Conservation (phyloP, 495 filamentous ascomycete genomes). For the Aspergillus affinis region DNA sequence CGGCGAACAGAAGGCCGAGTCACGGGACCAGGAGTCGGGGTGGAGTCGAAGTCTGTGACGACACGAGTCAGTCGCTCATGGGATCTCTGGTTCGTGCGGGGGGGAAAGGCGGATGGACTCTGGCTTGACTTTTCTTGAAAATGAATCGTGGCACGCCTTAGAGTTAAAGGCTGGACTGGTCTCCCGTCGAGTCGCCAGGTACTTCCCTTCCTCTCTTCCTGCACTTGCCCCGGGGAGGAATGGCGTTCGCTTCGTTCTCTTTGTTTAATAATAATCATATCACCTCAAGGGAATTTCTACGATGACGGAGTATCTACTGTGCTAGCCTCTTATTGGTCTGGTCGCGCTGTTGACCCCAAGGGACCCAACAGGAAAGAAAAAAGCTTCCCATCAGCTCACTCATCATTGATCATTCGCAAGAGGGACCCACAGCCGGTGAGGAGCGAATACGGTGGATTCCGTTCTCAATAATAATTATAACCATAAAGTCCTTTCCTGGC, state of each 20-base stretch:
- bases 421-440: not conserved
- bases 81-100: not conserved
- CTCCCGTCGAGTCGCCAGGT: not conserved
- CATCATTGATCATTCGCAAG: no score
- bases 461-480: not conserved
- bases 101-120: not conserved
- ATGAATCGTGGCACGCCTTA: no score
- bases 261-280: not conserved
- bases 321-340: no score
- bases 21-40: conserved; percentile 1
- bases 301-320: no score
- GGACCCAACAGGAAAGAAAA: not conserved
- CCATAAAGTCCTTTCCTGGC: not conserved
- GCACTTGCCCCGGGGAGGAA: not conserved
- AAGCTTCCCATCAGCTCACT: not conserved
- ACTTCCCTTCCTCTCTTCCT: not conserved
- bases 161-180: no score
- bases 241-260: not conserved
- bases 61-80: conserved; percentile 19
- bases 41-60: conserved; percentile 18
- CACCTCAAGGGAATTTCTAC: no score
- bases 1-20: not conserved
- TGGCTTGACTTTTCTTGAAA: no score
- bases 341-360: not conserved
- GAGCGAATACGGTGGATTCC: not conserved